Evolutionary conservation across 768 basidiomycete genomes (phyloP).

Genomic region (Boletus fagicola): DNA sequence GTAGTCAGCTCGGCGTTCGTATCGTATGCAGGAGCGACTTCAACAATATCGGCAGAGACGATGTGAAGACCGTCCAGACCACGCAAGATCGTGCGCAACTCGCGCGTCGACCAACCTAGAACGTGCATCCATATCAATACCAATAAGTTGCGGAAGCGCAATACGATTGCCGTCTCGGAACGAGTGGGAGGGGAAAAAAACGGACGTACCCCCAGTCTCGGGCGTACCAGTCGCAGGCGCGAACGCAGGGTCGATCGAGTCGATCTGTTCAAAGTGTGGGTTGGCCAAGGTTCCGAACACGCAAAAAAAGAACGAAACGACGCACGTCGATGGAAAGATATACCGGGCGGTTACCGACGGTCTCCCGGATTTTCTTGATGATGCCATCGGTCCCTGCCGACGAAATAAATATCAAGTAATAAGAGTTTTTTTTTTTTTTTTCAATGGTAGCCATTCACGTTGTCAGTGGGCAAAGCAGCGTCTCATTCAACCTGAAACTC

Average conservation of each 20-base stretch:
- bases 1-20: slow-evolving; percentile 61
- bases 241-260: slow-evolving; percentile 78
- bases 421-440: too few relatives aligned
- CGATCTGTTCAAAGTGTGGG: slow-evolving; percentile 45
- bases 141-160: not conserved
- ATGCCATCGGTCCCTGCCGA: slow-evolving; percentile 66
- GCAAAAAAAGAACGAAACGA: not conserved
- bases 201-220: slow-evolving; percentile 61
- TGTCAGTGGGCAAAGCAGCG: not conserved
- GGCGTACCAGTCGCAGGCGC: slow-evolving; percentile 85
- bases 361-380: slow-evolving; percentile 73
- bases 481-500: slow-evolving; percentile 12
- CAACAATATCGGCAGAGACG: slow-evolving; percentile 81
- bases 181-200: too few relatives aligned
- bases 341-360: slow-evolving; percentile 71
- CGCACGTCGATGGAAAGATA: slow-evolving; percentile 78
- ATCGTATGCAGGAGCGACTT: slow-evolving; percentile 83
- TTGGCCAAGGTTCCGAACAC: not conserved
- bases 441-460: not conserved
- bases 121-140: not conserved
- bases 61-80: slow-evolving; percentile 74
- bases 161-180: too few relatives aligned
- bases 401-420: not conserved
- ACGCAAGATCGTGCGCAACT: slow-evolving; percentile 71
- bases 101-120: slow-evolving; percentile 70